These are phyloP conservation scores for Beauveria pseudobassiana DNA, from an alignment of 2,329 filamentous ascomycete genomes.

Conservation along the genomic window DNA sequence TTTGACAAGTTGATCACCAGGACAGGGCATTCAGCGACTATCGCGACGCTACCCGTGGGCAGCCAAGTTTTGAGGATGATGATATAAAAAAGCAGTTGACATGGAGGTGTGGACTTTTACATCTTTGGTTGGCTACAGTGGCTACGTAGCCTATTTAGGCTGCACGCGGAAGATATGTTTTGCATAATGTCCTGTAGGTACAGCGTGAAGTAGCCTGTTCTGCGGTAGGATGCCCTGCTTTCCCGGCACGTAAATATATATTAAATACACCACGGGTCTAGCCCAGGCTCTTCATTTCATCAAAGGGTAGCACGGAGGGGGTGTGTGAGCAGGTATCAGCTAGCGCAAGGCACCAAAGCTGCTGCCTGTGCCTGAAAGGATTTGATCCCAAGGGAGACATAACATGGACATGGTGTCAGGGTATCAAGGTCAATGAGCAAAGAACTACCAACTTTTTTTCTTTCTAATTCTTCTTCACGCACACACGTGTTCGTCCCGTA, in stretches of 20 bases:
- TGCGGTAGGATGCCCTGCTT: background rate
- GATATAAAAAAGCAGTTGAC: background rate
- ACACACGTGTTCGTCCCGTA: background rate
- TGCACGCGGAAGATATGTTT: background rate
- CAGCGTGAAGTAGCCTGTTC: background rate
- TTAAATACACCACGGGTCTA: too few relatives aligned
- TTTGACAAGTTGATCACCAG: conserved; percentile 2
- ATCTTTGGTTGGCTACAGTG: background rate
- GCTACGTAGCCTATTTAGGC: background rate
- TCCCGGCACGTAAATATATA: too few relatives aligned
- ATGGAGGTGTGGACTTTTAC: background rate
- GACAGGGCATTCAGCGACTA: background rate
- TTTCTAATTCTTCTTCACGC: background rate
- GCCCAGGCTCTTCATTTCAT: too few relatives aligned
- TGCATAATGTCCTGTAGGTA: background rate
- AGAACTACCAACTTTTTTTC: background rate
- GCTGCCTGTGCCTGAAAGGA: background rate
- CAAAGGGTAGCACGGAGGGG: background rate
- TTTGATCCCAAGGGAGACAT: background rate
- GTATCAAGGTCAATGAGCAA: background rate
- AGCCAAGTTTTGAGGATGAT: too few relatives aligned
- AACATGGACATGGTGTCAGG: too few relatives aligned
- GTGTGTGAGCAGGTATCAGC: background rate
- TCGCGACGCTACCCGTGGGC: too few relatives aligned
- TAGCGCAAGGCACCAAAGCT: background rate